Evolutionary conservation across 2,329 filamentous ascomycete genomes (phyloP), one percentile per base, ranked within the genome.

Genomic region (Triangularia verruculosa): DNA sequence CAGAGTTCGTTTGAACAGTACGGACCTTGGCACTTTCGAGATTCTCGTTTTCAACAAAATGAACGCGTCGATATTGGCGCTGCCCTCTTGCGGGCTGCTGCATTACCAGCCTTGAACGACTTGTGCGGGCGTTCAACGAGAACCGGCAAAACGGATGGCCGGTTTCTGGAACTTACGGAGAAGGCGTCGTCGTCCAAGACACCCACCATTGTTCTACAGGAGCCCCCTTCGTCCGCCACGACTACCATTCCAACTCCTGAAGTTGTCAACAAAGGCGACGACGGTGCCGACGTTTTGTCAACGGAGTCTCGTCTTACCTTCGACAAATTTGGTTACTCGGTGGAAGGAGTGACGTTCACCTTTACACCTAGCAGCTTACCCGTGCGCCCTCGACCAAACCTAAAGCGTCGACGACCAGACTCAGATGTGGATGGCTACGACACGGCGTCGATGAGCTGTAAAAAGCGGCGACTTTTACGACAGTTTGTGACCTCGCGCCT

Each of bases 401-500:
- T 74, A 58, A 88, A 88, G 70, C 82, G 87, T 30, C 71, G 74
- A 20, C 82, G 87, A 24, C 75, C 80, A 4, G 68, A 77, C 1
- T 80, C 83, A 34, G 87, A 90, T 67, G 83, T 89, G 52, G 86
- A 89, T 64, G 85, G 81, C 61, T 83, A 79, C 58, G 78, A 80
- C 68, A 84, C 82, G 0, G 78, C 78, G 27, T 70, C 67, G n/a
- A 67, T 86, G 63, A 72, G 78, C 72, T 80, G 77, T 72, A 92
- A 92, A 79, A 92, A 91, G 74, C 84, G 89, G 24, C 82, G 89
- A 3, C 76, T 91, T 3, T 82, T 87, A 0, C 77, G 85, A 2
- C 76, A 83, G 20, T 80, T 91, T 52, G 85, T 91, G 71, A 92
- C 89, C 1, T 91, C 88, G 20, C 83, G 88, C 7, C 84, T 92